Evolutionary conservation across 139 green algal species (phyloP), one percentile per base, ranked within the genome.

Genomic region (Chlorella sp.): DNA sequence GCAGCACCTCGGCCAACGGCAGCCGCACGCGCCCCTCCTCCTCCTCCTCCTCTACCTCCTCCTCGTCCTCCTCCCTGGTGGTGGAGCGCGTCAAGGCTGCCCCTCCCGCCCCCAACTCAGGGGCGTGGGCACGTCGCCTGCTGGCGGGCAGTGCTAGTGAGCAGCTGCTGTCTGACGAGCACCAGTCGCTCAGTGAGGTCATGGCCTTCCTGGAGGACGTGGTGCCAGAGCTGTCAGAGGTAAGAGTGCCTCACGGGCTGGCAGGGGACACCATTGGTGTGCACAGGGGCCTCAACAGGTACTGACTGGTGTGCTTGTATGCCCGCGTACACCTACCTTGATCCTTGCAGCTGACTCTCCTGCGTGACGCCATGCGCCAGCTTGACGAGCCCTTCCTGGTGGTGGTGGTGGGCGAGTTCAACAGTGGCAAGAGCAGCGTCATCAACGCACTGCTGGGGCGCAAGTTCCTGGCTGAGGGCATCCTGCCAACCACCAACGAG

Each of bases 401-500:
- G 33, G 94, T 97, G 33, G 88, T 97, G n/a, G 92, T 98, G 49
- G 95, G 95, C 23, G 95, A 99, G 81, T 99, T 99, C 85, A 89
- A 89, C 85, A 85, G 77, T 65, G 83, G 83, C 23, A 69, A 74
- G 51, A 67, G 49, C 31, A 91, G 90, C 0, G 87, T 98, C 22
- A 93, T 98, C 78, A 97, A 97, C 59, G 93, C 94, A 10, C 82
- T 98, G 60, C 87, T 97, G 55, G 93, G 92, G 5, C n/a, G 65
- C 35, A 72, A 72, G 35, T 94, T 93, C 72, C 81, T 99, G 30
- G 85, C 87, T 0, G 90, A 97, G 63, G 95, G 95, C 60, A 93
- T 98, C 61, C 83, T 99, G 75, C 95, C 95, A 35, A 99, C 95
- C 70, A 99, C 95, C 49, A 99, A 99, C 75, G 95, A 99, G 78